Base-by-base conservation (phyloP, 352 stramenopile species). In the Stramenopiles sp. region DNA sequence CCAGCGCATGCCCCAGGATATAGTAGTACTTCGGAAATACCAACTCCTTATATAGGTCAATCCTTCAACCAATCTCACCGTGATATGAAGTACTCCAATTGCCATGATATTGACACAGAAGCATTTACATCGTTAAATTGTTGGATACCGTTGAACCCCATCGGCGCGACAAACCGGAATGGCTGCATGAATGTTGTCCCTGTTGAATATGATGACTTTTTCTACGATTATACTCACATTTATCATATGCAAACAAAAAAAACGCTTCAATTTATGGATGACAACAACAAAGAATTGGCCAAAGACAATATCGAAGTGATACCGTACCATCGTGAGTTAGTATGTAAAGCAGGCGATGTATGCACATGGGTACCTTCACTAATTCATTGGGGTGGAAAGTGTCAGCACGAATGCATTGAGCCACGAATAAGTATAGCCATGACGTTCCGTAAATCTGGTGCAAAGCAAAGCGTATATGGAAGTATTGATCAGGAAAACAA, bases 171-270 rank as follows among this genome's bases (percentile, higher is more conserved):
- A n/a, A 22, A 27, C 7, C 30, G 27, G 0, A 84, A 84, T 75
- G 82, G 82, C 22, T 80, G 80, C 44, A 83, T 84, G 75, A 44
- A 82, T 7, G 25, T 80, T 22, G 8, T 84, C 22, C 80, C 80
- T 27, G 82, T 84, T 0, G 80, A 84, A 1, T 1, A 80, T 30
- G 82, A 84, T 0, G 80, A 84, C 80, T 84, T 84, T 30, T 84
- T 84, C 80, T 84, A 82, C 44, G 33, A 33, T 0, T 81, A 80
- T 8, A 32, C 83, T 30, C 82, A 84, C 44, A n/a, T n/a, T n/a
- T n/a, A n/a, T n/a, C n/a, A n/a, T n/a, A n/a, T n/a, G n/a, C n/a
- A n/a, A n/a, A n/a, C n/a, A n/a, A n/a, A n/a, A n/a, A n/a, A n/a
- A n/a, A n/a, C n/a, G n/a, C n/a, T n/a, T n/a, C n/a, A n/a, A n/a